Evolutionary conservation across 2,329 filamentous ascomycete species (phyloP).

Genomic region (Pyrenophora seminiperda): DNA sequence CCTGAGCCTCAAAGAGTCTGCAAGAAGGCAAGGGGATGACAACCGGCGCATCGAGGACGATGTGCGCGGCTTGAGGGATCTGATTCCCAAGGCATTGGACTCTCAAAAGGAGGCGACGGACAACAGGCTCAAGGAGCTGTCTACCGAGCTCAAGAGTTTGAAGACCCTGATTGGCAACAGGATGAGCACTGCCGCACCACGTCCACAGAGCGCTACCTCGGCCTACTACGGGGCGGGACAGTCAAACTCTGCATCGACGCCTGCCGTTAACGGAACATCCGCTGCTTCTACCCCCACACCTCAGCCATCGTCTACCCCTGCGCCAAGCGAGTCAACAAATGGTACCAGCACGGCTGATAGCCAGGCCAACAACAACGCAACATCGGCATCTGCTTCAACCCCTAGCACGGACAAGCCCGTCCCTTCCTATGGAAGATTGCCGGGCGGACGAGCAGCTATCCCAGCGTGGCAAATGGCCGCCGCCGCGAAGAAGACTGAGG

Average conservation of each 20-base stretch:
- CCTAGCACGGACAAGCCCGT: conserved; percentile 39
- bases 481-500: conserved; percentile 54
- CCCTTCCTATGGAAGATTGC: conserved; percentile 40
- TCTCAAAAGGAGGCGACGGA: conserved; percentile 86
- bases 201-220: conserved; percentile 29
- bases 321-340: conserved; percentile 30
- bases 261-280: conserved; percentile 36
- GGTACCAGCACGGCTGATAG: conserved; percentile 21
- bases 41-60: conserved; percentile 85
- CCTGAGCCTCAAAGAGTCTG: conserved; percentile 77
- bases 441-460: conserved; percentile 52
- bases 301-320: conserved; percentile 20
- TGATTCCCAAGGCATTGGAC: conserved; percentile 86
- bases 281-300: conserved; percentile 25
- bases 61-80: conserved; percentile 77
- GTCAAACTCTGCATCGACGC: conserved; percentile 24
- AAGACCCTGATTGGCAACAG: conserved; percentile 81
- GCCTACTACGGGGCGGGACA: conserved; percentile 35
- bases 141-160: conserved; percentile 84
- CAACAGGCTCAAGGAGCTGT: conserved; percentile 79
- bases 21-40: conserved; percentile 83
- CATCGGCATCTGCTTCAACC: conserved; percentile 22
- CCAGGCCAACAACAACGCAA: conserved; percentile 27
- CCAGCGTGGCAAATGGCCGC: conserved; percentile 61
- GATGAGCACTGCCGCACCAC: conserved; percentile 49